These are phyloP conservation scores for Colletotrichum neosansevieriae DNA, from an alignment of 2,329 filamentous ascomycete genomes.

Conservation along the genomic window DNA sequence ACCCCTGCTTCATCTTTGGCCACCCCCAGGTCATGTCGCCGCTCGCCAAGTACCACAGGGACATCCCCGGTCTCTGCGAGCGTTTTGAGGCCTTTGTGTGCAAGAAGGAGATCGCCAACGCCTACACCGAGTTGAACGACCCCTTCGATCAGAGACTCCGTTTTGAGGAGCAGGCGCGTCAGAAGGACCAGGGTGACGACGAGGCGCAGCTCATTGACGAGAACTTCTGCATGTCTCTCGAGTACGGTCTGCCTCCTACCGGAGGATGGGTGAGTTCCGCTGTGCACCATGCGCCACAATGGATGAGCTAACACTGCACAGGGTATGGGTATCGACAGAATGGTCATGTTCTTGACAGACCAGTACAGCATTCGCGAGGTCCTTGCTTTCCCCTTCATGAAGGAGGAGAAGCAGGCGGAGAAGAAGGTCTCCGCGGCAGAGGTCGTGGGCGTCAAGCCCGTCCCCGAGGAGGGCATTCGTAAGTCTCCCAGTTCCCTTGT, in stretches of 20 bases:
- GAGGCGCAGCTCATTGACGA: slow-evolving; percentile 97
- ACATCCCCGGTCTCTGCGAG: slow-evolving; percentile 87
- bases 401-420: slow-evolving; percentile 73
- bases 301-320: neutral
- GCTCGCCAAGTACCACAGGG: slow-evolving; percentile 93
- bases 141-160: slow-evolving; percentile 93
- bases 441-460: slow-evolving; percentile 69
- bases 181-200: slow-evolving; percentile 97
- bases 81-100: slow-evolving; percentile 97
- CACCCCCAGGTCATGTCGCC: slow-evolving; percentile 76
- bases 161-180: slow-evolving; percentile 81
- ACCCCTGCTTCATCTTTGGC: slow-evolving; percentile 77
- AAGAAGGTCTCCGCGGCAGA: slow-evolving; percentile 72
- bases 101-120: slow-evolving; percentile 96
- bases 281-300: no score
- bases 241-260: slow-evolving; percentile 84
- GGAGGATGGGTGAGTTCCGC: slow-evolving; percentile 75
- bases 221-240: slow-evolving; percentile 90
- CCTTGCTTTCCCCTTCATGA: slow-evolving; percentile 97
- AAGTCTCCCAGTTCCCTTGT: neutral
- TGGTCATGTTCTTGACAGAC: slow-evolving; percentile 96
- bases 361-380: slow-evolving; percentile 95
- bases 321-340: slow-evolving; percentile 92
- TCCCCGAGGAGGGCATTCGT: slow-evolving; percentile 69
- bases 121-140: slow-evolving; percentile 96